Percentiles rank a stretch among this genome's conserved stretches.
These are phyloP conservation scores for Coemansia brasiliensis DNA, from an alignment of 192 early-diverging fungal species.

Conservation along the genomic window DNA sequence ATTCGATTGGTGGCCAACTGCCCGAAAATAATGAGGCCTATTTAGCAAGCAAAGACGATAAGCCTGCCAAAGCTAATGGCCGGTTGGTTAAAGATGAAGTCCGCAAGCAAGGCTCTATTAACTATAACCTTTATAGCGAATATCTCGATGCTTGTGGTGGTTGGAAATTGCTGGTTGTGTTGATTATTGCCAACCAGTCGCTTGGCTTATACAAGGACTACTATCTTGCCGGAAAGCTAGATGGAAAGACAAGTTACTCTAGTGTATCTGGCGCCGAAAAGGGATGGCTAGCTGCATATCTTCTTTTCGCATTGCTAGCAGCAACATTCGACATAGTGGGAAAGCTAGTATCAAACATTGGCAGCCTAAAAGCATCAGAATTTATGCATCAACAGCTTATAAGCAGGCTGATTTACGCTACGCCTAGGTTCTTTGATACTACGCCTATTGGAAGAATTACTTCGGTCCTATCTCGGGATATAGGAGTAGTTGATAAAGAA, in stretches of 20 bases:
- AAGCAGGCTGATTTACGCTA: constrained; percentile 63
- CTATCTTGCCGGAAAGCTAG: constrained; percentile 35
- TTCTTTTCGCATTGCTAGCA: constrained; percentile 9
- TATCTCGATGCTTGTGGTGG: constrained; percentile 73
- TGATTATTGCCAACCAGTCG: constrained; percentile 54
- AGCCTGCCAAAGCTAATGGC: constrained; percentile 33
- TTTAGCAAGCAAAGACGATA: not conserved
- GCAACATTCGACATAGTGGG: constrained; percentile 15
- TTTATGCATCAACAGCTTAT: constrained; percentile 60
- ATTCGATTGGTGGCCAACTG: not conserved
- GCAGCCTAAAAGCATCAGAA: constrained; percentile 44
- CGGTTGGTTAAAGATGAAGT: constrained; percentile 79
- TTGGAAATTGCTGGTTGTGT: constrained; percentile 56
- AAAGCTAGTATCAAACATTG: constrained; percentile 21
- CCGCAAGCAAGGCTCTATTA: constrained; percentile 70
- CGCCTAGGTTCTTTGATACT: constrained; percentile 80
- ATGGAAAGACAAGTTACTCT: constrained; percentile 42
- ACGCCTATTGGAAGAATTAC: constrained; percentile 80
- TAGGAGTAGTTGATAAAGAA: constrained; percentile 72
- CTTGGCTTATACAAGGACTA: constrained; percentile 61
- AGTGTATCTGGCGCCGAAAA: constrained; percentile 14
- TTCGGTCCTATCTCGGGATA: constrained; percentile 81
- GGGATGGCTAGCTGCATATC: constrained; percentile 16
- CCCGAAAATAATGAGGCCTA: not conserved
- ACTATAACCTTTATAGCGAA: constrained; percentile 64